Evolutionary conservation across 176 grass and related monocot species (phyloP).

Genomic region (Urochloa ruziziensis): DNA sequence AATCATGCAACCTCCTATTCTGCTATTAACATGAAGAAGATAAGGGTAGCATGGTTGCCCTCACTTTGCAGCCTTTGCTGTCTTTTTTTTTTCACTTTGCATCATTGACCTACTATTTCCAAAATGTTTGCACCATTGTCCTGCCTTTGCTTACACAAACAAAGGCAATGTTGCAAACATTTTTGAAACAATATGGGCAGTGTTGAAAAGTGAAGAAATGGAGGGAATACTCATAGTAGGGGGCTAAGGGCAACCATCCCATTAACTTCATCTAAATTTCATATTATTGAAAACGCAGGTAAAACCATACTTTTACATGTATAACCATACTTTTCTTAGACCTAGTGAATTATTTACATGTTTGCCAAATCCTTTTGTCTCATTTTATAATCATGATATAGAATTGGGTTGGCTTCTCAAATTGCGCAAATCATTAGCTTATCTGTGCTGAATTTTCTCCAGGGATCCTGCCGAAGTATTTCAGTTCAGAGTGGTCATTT

Average conservation of each 20-base stretch:
- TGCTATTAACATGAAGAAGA: neutral
- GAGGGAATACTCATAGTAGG: neutral
- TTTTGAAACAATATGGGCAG: neutral
- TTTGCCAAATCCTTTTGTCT: neutral
- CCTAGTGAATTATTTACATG: neutral
- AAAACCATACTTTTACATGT: neutral
- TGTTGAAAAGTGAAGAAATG: neutral
- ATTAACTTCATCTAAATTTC: neutral
- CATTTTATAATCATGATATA: neutral
- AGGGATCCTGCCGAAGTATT: conserved; percentile 88
- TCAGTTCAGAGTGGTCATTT: conserved; percentile 98
- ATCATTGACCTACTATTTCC: neutral
- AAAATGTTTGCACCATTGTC: neutral
- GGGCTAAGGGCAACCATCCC: neutral
- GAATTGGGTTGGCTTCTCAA: neutral
- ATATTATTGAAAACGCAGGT: neutral
- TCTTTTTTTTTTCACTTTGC: neutral
- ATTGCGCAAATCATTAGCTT: neutral
- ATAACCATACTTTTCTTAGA: neutral
- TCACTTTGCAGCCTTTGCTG: neutral
- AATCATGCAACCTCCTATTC: neutral
- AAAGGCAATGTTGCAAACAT: neutral
- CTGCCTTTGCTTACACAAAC: neutral
- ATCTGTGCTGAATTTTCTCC: conserved; percentile 34
- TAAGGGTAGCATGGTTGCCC: neutral